Evolutionary conservation across 345 rosid genomes (phyloP).

Genomic region (Ceriops decandra): DNA sequence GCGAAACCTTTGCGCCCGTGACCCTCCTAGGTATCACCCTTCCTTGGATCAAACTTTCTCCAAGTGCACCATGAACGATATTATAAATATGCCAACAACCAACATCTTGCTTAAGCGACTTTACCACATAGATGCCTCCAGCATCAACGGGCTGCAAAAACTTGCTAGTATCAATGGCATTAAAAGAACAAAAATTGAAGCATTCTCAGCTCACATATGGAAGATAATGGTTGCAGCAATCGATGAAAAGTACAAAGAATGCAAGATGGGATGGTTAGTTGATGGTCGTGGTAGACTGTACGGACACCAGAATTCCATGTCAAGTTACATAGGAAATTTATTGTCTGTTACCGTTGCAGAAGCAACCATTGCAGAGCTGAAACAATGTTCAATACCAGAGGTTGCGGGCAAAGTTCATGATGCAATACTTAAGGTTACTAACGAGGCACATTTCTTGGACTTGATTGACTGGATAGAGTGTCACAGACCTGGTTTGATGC

Average conservation of each 20-base stretch:
- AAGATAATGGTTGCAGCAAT: conserved; percentile 55
- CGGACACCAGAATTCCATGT: conserved; percentile 24
- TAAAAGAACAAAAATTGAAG: conserved; percentile 71
- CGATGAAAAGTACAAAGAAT: conserved; percentile 36
- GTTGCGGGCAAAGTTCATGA: conserved; percentile 53
- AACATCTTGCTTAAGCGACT: conserved; percentile 60
- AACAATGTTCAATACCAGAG: conserved; percentile 47
- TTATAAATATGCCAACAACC: conserved; percentile 45
- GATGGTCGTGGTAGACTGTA: conserved; percentile 63
- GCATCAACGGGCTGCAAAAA: conserved; percentile 48
- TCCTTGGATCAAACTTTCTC: conserved; percentile 46
- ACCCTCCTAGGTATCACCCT: conserved; percentile 53
- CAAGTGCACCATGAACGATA: conserved; percentile 66
- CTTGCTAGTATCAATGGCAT: conserved; percentile 45
- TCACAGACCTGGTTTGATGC: conserved; percentile 84
- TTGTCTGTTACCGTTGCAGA: conserved; percentile 67
- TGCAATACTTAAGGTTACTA: conserved; percentile 51
- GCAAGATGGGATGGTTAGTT: conserved; percentile 92
- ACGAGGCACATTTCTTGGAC: conserved; percentile 62
- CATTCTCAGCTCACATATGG: conserved; percentile 84
- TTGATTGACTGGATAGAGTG: conserved; percentile 82
- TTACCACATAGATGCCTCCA: conserved; percentile 51
- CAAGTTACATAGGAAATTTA: conserved; percentile 74
- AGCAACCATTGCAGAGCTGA: conserved; percentile 44
- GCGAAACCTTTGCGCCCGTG: conserved; percentile 55